Evolutionary conservation across 2,329 filamentous ascomycete species (phyloP), one percentile per base, ranked within the genome.

Genomic region (Hypoxylon sp.): DNA sequence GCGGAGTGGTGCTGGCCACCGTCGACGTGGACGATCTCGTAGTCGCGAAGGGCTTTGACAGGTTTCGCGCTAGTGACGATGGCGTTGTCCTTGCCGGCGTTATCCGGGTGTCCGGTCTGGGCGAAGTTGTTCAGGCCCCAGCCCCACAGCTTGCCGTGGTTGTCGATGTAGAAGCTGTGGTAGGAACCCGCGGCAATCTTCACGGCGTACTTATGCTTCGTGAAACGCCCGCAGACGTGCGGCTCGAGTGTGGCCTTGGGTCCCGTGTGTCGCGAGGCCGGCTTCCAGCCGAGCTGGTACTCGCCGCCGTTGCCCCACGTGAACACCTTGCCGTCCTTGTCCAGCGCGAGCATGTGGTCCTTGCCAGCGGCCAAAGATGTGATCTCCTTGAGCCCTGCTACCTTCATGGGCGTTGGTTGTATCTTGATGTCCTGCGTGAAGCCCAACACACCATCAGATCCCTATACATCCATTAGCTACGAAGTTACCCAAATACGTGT

Each of bases 51-150:
- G 29, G 81, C 83, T 17, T 85, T 78, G 19, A 92, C 86, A 52
- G 86, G 78, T 3, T 82, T 84, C 2, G 88, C 87, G 60, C 84
- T 85, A 32, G 84, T 81, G 66, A 92, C 83, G 46, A 21, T 84
- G 81, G 67, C 65, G 47, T 60, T 19, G n/a, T 55, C 37, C 27
- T 51, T 48, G 21, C 56, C 62, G 32, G 54, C 58, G 15, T 29
- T 27, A 31, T 62, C 62, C 2, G 55, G 27, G 21, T 91, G 85
- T 52, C 91, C 93, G 15, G 92, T 92, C 82, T 97, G 91, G 69
- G 91, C 92, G 79, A 92, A 97, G 80, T 92, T 94, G 85, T 97
- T 97, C 31, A 95, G 83, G 24, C 94, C 93, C 93, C 93, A 97
- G 0, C 90, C 88, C 80, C 89, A 96, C 32, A 95, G 91, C 31